Percentiles rank a stretch among this genome's conserved stretches.
phyloP scores from a whole-genome alignment of 2,329 filamentous ascomycete species.

The Aspergillus aculeatus region DNA sequence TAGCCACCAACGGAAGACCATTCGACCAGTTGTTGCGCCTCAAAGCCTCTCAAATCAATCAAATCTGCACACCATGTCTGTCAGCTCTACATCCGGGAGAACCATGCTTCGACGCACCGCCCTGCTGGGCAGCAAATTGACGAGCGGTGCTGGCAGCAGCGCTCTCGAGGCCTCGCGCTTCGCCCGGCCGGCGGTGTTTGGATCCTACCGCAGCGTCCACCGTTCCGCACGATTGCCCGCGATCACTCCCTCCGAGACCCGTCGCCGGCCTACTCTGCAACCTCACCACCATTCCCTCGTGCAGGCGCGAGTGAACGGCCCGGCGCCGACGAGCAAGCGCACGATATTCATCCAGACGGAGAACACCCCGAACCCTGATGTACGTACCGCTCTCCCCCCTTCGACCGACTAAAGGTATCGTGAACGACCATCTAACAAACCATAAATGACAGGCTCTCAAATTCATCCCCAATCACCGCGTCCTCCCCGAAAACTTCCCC shows the following conservation, averaged over 20 bases:
- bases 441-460: slow-evolving; percentile 64
- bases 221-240: slow-evolving; percentile 47
- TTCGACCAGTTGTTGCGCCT: no score
- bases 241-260: slow-evolving; percentile 49
- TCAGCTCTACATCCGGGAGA: slow-evolving; percentile 30
- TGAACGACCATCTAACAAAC: neutral
- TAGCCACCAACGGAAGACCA: neutral
- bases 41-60: no score
- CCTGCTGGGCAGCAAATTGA: slow-evolving; percentile 25
- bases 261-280: slow-evolving; percentile 47
- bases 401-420: neutral
- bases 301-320: slow-evolving; percentile 38
- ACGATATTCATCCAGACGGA: slow-evolving; percentile 99
- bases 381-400: slow-evolving; percentile 32
- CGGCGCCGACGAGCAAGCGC: slow-evolving; percentile 51
- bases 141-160: slow-evolving; percentile 13
- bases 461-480: slow-evolving; percentile 85
- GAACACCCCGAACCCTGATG: slow-evolving; percentile 89
- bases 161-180: slow-evolving; percentile 27
- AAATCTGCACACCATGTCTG: slow-evolving; percentile 28
- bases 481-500: slow-evolving; percentile 72
- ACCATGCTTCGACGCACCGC: slow-evolving; percentile 31
- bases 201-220: slow-evolving; percentile 41
- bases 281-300: slow-evolving; percentile 42
- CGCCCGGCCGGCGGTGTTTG: slow-evolving; percentile 29